Evolutionary conservation across 2,329 filamentous ascomycete genomes (phyloP), one percentile per base, ranked within the genome.

Genomic region (Alternaria conjuncta): DNA sequence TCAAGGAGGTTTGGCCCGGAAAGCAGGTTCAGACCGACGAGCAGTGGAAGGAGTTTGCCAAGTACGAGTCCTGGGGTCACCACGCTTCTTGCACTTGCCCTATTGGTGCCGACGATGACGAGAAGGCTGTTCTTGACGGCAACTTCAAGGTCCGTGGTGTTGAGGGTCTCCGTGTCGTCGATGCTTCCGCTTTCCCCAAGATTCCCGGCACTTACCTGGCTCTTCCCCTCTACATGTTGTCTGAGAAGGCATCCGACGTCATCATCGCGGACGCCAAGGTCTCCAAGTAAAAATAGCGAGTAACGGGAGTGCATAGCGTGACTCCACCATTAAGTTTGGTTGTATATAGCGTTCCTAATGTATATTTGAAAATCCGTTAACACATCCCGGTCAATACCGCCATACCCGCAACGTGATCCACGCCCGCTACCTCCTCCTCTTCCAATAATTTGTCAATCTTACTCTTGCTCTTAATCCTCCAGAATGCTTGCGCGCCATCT

Each of bases 401-500:
- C 70, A 78, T 68, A 6, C 72, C 73, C 25, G 70, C 63, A 36
- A 70, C 68, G 13, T 68, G 54, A 23, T 67, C 71, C 13, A 64
- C 32, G 10, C 57, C 61, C 10, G 53, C 68, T 10, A 53, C 60
- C 6, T 62, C 67, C 9, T 75, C 74, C 1, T 84, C 82, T 25
- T 84, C 80, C 47, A 86, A 66, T 68, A 92, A 75, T 62, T 88
- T 85, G 79, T 93, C 89, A 71, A 96, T 86, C 67, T 87, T 86
- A 73, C 84, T 83, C 66, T 85, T 84, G 56, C 87, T 85, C 82
- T 90, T 92, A 71, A 96, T 89, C 67, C 86, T 84, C 90, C 92
- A 97, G 79, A 97, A 97, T 23, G 84, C 86, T 63, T 88, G 86
- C 20, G 93, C 86, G 0, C 90, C 93, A 32, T 88, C 85, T 0